Percentiles rank a stretch among this genome's conserved stretches.
phyloP scores from a whole-genome alignment of 2,329 filamentous ascomycete species.

The Fusarium coffeatum region DNA sequence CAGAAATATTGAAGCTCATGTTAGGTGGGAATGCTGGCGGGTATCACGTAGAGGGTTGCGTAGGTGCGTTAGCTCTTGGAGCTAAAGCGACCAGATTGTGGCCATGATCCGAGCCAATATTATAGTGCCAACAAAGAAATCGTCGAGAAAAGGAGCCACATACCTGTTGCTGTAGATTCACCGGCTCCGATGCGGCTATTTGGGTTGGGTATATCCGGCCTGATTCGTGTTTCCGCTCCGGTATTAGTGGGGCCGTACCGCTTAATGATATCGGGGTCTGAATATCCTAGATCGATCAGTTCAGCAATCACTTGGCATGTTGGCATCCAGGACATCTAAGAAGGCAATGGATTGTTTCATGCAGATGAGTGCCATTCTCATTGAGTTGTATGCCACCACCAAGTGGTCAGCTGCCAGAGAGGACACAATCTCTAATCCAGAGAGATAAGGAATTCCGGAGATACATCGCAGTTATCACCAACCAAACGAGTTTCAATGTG shows the following conservation, averaged over 20 bases:
- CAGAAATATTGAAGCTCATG: slow-evolving; percentile 15
- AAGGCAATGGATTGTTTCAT: background rate
- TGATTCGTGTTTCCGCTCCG: slow-evolving; percentile 24
- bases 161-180: slow-evolving; percentile 2
- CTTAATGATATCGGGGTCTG: background rate
- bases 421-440: background rate
- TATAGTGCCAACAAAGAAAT: slow-evolving; percentile 19
- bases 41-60: slow-evolving; percentile 14
- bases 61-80: slow-evolving; percentile 26
- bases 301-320: background rate
- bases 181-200: slow-evolving; percentile 15
- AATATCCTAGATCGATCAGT: background rate
- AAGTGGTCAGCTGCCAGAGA: slow-evolving; percentile 8
- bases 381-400: slow-evolving; percentile 5
- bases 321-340: too few relatives aligned
- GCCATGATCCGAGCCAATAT: slow-evolving; percentile 33
- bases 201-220: slow-evolving; percentile 1
- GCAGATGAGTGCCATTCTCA: background rate
- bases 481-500: slow-evolving; percentile 10
- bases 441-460: slow-evolving; percentile 12
- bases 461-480: background rate
- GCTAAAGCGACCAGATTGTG: slow-evolving; percentile 33
- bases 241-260: slow-evolving; percentile 32
- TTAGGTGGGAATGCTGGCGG: slow-evolving; percentile 17
- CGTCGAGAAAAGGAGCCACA: slow-evolving; percentile 26